Conservation (phyloP, 805 yeast genomes). For the Ogataea pilisensis region DNA sequence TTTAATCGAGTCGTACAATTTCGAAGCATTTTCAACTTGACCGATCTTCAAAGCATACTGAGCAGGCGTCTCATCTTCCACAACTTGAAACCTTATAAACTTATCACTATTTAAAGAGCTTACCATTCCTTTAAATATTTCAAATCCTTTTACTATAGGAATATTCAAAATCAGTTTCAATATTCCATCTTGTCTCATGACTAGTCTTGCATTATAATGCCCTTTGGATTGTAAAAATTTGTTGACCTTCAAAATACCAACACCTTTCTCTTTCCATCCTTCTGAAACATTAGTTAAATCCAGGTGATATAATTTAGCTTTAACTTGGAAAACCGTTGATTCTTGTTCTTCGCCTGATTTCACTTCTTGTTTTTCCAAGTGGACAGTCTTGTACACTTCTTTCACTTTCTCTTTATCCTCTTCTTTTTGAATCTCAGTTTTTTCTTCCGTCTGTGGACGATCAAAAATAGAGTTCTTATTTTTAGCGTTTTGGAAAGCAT, state of each 20-base stretch:
- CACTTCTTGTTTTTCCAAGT: conserved; percentile 53
- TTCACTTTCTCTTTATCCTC: conserved; percentile 27
- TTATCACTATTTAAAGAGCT: conserved; percentile 82
- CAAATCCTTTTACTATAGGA: conserved; percentile 58
- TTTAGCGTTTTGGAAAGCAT: conserved; percentile 52
- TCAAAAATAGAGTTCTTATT: conserved; percentile 58
- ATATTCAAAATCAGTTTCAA: conserved; percentile 77
- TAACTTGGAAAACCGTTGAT: conserved; percentile 57
- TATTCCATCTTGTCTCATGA: conserved; percentile 89
- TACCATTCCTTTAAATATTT: conserved; percentile 74
- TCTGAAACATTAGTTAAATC: conserved; percentile 58
- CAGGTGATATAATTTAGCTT: conserved; percentile 75
- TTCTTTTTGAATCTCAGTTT: conserved; percentile 20
- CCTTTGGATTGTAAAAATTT: conserved; percentile 23
- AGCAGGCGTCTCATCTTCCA: conserved; percentile 59
- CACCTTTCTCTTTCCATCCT: conserved; percentile 97
- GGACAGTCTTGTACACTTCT: conserved; percentile 50
- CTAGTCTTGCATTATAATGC: conserved; percentile 54
- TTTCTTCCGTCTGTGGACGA: conserved; percentile 13
- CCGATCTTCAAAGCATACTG: conserved; percentile 82
- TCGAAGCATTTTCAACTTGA: conserved; percentile 54
- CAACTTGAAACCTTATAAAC: conserved; percentile 70
- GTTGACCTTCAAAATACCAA: conserved; percentile 84
- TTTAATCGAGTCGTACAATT: conserved; percentile 49
- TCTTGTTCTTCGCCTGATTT: conserved; percentile 93